Evolutionary conservation across 371 early-diverging fungal genomes (phyloP).

Genomic region (Parasitella parasitica): DNA sequence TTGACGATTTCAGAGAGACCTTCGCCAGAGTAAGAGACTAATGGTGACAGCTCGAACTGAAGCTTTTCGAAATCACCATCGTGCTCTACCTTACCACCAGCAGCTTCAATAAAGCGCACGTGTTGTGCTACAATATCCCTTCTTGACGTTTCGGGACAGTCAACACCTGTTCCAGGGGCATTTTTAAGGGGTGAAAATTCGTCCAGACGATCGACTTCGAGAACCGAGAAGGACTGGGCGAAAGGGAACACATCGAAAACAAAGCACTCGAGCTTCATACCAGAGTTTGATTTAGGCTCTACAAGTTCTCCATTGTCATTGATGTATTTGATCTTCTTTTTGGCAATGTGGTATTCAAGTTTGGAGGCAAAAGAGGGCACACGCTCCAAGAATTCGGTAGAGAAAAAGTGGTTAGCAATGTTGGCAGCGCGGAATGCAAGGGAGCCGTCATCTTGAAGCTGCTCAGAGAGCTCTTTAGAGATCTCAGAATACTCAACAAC

Average conservation of each 20-base stretch:
- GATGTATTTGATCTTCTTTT: conserved; percentile 94
- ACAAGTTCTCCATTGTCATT: conserved; percentile 74
- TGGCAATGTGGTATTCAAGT: conserved; percentile 93
- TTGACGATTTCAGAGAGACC: conserved; percentile 69
- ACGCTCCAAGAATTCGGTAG: conserved; percentile 83
- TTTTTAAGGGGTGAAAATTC: conserved; percentile 99
- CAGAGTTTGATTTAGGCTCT: conserved; percentile 63
- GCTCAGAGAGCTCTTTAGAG: conserved; percentile 65
- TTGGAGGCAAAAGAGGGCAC: conserved; percentile 76
- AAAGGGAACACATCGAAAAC: conserved; percentile 97
- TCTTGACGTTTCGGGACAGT: conserved; percentile 93
- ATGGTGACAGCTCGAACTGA: conserved; percentile 83
- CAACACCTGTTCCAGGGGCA: conserved; percentile 85
- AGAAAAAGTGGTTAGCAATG: conserved; percentile 98
- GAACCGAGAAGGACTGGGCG: conserved; percentile 82
- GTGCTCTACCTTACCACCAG: conserved; percentile 69
- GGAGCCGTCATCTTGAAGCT: conserved; percentile 61
- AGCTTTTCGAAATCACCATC: conserved; percentile 45
- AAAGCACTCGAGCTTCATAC: conserved; percentile 97
- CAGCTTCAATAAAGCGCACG: conserved; percentile 79
- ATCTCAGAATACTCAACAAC: conserved; percentile 98
- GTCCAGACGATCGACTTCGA: conserved; percentile 88
- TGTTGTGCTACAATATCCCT: conserved; percentile 86
- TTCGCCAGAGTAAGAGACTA: conserved; percentile 94
- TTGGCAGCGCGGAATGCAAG: conserved; percentile 90